Evolutionary conservation across 768 basidiomycete genomes (phyloP).

Genomic region (Suillus ampliporus): DNA sequence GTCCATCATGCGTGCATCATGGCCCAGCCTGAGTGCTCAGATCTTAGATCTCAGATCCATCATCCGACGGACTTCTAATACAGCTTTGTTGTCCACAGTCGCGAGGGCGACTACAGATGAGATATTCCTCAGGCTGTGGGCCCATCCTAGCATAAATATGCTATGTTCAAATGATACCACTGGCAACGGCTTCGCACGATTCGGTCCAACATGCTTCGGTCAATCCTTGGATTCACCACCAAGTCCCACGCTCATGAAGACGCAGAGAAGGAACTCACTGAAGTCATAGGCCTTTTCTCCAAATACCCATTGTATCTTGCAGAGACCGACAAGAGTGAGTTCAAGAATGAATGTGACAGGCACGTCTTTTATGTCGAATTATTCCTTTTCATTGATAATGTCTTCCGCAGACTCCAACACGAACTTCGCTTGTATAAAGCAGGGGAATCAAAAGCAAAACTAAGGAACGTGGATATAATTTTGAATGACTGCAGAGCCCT

Average conservation of each 20-base stretch:
- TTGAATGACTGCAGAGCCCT: slow-evolving; percentile 4
- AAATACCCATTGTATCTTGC: background rate
- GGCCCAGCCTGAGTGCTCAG: too few relatives aligned
- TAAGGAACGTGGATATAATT: background rate
- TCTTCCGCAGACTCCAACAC: background rate
- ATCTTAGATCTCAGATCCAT: too few relatives aligned
- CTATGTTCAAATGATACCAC: background rate
- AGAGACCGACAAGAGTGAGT: slow-evolving; percentile 1
- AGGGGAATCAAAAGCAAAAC: background rate
- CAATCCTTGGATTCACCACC: background rate
- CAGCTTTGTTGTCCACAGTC: too few relatives aligned
- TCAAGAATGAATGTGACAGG: background rate
- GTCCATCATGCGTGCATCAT: too few relatives aligned
- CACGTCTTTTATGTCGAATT: background rate
- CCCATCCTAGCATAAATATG: slow-evolving; percentile 6
- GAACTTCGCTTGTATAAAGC: background rate
- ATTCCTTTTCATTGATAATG: too few relatives aligned
- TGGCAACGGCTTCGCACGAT: background rate
- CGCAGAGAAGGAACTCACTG: slow-evolving; percentile 3
- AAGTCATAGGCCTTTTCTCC: background rate
- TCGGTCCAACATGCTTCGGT: slow-evolving; percentile 3
- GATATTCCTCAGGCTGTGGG: too few relatives aligned
- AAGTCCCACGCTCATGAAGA: background rate
- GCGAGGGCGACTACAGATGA: background rate
- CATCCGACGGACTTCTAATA: too few relatives aligned